Conservation (phyloP, 768 basidiomycete genomes). For the Lactarius hengduanensis region DNA sequence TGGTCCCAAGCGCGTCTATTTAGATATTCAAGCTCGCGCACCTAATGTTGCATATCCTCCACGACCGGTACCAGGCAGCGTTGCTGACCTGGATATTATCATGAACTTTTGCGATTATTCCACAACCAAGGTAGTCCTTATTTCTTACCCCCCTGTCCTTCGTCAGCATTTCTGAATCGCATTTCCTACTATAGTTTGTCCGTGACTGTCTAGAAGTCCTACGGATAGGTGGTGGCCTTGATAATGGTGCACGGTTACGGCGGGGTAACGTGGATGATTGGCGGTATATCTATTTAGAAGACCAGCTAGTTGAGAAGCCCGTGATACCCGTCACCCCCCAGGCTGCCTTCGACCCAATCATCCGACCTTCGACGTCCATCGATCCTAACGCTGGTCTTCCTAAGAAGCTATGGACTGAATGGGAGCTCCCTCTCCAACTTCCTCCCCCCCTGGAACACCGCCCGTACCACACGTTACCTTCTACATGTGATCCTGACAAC, state of each 20-base stretch:
- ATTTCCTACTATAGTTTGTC: slow-evolving; percentile 64
- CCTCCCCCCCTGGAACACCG: slow-evolving; percentile 52
- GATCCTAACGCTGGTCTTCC: slow-evolving; percentile 56
- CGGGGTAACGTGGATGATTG: slow-evolving; percentile 77
- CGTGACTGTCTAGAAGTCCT: slow-evolving; percentile 95
- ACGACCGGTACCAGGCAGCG: slow-evolving; percentile 78
- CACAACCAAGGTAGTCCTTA: slow-evolving; percentile 56
- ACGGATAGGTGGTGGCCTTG: slow-evolving; percentile 85
- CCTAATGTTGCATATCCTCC: slow-evolving; percentile 80
- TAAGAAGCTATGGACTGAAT: slow-evolving; percentile 59
- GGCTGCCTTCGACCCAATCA: slow-evolving; percentile 32
- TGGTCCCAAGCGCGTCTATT: slow-evolving; percentile 76
- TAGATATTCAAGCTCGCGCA: slow-evolving; percentile 61
- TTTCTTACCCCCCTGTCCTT: background rate
- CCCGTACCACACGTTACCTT: slow-evolving; percentile 54
- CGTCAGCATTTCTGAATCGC: slow-evolving; percentile 17
- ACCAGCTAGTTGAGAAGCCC: slow-evolving; percentile 41
- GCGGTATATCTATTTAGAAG: slow-evolving; percentile 87
- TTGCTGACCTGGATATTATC: slow-evolving; percentile 86
- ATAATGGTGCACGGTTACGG: slow-evolving; percentile 72
- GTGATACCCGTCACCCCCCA: slow-evolving; percentile 37
- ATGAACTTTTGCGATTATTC: slow-evolving; percentile 95
- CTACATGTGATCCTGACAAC: slow-evolving; percentile 79
- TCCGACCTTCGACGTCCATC: slow-evolving; percentile 30
- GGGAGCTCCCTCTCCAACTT: slow-evolving; percentile 57